Base-by-base conservation (phyloP, 179 eudicot species). In the Silene coronaria region DNA sequence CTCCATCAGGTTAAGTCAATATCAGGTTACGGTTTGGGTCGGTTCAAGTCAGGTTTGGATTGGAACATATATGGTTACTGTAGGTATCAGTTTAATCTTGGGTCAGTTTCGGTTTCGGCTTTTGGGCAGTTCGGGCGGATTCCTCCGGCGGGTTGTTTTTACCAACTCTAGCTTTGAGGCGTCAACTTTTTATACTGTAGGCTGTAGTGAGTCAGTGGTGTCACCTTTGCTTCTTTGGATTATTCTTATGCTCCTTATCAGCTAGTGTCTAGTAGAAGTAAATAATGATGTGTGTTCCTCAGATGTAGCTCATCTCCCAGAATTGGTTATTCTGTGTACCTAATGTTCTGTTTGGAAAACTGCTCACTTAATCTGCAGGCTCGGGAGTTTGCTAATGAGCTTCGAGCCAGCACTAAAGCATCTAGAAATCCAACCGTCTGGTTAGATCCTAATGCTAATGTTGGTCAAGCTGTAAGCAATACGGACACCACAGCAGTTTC, bases 381-480 rank as follows among this genome's bases (percentile, higher is more conserved):
- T 80, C 89, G 97, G 61, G 97, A 92, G 73, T 94, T 92, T 83
- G 96, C 98, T 59, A 90, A 90, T 92, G 98, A 94, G 84, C 96
- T 94, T 71, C 96, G 97, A 77, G 90, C 96, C 69, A 88, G 98
- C 84, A 90, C 91, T 67, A 94, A 94, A 87, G 95, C 96, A 71
- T 86, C 98, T 75, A 88, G 85, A 85, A 90, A 84, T 84, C 96
- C 96, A 76, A 88, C 86, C 65, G 91, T 87, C 32, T 94, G 97
- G 98, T 86, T 90, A 75, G 98, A 94, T 83, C 87, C 87, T 79
- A 81, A 88, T 80, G 81, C 87, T 22, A 89, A 90, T 78, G 82
- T 94, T 66, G 85, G 85, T 81, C 98, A 94, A 80, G 86, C 77
- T 75, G 87, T 76, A 78, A 93, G 82, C 82, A 87, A 76, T 85